These are phyloP conservation scores for Peronosclerospora sorghi DNA, from an alignment of 352 stramenopile genomes.

Conservation along the genomic window DNA sequence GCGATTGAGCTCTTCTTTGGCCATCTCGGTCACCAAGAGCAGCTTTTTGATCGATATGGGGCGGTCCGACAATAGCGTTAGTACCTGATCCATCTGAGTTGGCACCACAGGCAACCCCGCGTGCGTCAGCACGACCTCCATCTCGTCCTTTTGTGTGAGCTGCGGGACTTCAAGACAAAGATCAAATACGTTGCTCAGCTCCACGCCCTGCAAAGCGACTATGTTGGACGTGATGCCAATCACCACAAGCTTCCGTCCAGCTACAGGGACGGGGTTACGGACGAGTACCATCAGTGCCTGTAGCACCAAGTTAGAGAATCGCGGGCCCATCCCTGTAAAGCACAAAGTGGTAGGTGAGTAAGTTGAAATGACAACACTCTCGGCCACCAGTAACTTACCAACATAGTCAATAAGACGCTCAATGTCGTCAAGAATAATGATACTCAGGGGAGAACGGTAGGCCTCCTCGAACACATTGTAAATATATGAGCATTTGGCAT, in stretches of 20 bases:
- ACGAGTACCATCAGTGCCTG: slow-evolving; percentile 98
- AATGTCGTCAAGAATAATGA: slow-evolving; percentile 99
- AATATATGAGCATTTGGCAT: slow-evolving; percentile 89
- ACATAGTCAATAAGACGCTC: slow-evolving; percentile 98
- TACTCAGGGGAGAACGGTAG: slow-evolving; percentile 95
- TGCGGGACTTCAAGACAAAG: slow-evolving; percentile 88
- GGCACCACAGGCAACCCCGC: slow-evolving; percentile 67
- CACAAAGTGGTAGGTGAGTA: slow-evolving; percentile 3
- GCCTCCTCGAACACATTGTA: slow-evolving; percentile 95
- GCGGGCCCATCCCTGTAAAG: slow-evolving; percentile 80
- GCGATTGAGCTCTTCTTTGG: slow-evolving; percentile 75
- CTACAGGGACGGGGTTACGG: slow-evolving; percentile 91
- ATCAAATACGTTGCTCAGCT: slow-evolving; percentile 91
- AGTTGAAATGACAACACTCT: neutral
- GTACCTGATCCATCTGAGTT: slow-evolving; percentile 52
- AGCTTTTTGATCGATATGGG: slow-evolving; percentile 98
- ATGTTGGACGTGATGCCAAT: slow-evolving; percentile 93
- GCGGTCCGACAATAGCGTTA: slow-evolving; percentile 69
- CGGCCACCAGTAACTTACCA: slow-evolving; percentile 18
- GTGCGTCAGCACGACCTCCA: slow-evolving; percentile 80
- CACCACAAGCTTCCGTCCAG: slow-evolving; percentile 91
- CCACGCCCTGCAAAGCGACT: slow-evolving; percentile 87
- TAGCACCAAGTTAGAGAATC: slow-evolving; percentile 97
- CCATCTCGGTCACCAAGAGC: slow-evolving; percentile 95
- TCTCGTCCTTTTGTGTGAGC: slow-evolving; percentile 81